phyloP scores from a whole-genome alignment of 2,329 filamentous ascomycete species.

The Ophiostoma sp. region DNA sequence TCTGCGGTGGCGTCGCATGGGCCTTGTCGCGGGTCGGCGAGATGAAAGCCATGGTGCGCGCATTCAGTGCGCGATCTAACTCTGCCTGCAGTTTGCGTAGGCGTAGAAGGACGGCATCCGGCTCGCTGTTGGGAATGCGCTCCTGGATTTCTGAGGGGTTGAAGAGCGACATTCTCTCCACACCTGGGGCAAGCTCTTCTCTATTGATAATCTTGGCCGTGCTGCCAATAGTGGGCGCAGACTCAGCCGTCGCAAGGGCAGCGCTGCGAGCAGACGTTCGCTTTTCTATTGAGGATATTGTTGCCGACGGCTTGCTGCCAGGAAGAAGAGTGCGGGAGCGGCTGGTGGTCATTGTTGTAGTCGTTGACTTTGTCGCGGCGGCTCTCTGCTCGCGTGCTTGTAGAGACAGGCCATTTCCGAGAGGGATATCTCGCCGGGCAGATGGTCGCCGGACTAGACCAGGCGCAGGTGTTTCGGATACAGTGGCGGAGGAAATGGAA shows the following conservation, averaged over 20 bases:
- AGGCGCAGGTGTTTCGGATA: not conserved
- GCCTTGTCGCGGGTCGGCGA: slow-evolving; percentile 54
- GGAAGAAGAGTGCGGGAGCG: slow-evolving; percentile 28
- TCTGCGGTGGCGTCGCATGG: slow-evolving; percentile 61
- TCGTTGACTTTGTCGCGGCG: slow-evolving; percentile 8
- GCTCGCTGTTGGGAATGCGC: slow-evolving; percentile 53
- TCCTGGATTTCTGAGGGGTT: slow-evolving; percentile 54
- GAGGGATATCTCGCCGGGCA: slow-evolving; percentile 27
- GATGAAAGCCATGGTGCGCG: slow-evolving; percentile 62
- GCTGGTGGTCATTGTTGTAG: not conserved
- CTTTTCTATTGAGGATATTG: not conserved
- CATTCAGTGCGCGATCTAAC: slow-evolving; percentile 62
- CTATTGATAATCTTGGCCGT: not conserved
- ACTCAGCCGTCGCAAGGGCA: not conserved
- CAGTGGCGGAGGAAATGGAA: not conserved
- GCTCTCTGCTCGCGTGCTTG: slow-evolving; percentile 30
- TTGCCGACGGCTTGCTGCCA: slow-evolving; percentile 23
- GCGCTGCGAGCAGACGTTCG: slow-evolving; percentile 7
- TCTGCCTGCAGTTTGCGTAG: slow-evolving; percentile 59
- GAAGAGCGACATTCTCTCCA: slow-evolving; percentile 52
- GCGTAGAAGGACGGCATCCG: slow-evolving; percentile 58
- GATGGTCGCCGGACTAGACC: slow-evolving; percentile 23
- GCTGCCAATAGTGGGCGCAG: not conserved
- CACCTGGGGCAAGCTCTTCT: not conserved
- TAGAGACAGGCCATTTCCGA: slow-evolving; percentile 29